Conservation (phyloP, 345 rosid species). For the Schrenkiella parvula region DNA sequence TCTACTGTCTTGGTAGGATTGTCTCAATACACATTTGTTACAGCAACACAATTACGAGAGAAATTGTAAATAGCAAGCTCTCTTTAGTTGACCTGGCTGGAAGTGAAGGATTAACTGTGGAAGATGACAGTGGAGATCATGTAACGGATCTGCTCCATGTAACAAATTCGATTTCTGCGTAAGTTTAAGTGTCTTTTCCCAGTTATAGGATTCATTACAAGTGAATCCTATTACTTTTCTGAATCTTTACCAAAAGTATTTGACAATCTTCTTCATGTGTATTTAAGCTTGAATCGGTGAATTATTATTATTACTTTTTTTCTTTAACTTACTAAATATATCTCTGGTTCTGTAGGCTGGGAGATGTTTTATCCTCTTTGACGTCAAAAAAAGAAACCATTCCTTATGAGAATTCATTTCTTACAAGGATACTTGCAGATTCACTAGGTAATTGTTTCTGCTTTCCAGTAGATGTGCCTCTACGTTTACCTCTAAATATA, state of each 20-base stretch:
- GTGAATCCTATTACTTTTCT: not conserved
- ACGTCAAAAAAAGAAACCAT: conserved; percentile 71
- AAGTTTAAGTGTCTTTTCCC: conserved; percentile 36
- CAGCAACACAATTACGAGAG: conserved; percentile 71
- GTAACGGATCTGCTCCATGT: conserved; percentile 92
- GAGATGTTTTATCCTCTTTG: conserved; percentile 89
- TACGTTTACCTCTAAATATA: not conserved
- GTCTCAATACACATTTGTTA: conserved; percentile 69
- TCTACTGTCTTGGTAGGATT: conserved; percentile 52
- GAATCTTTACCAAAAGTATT: conserved; percentile 9
- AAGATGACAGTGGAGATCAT: conserved; percentile 86
- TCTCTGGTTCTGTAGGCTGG: conserved; percentile 60
- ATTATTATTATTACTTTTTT: not conserved
- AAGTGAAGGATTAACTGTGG: conserved; percentile 77
- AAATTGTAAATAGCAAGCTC: conserved; percentile 79
- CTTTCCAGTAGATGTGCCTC: not conserved
- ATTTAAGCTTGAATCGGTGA: not conserved
- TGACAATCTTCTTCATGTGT: not conserved
- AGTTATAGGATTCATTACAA: conserved; percentile 1
- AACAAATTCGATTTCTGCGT: conserved; percentile 92
- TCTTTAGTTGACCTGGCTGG: conserved; percentile 97
- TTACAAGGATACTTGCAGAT: conserved; percentile 78
- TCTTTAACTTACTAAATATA: conserved; percentile 26
- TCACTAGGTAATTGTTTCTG: conserved; percentile 62
- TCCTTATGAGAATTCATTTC: conserved; percentile 89